These are phyloP conservation scores for Paragyromitra xinjiangensis DNA, from an alignment of 495 filamentous ascomycete species.

Conservation along the genomic window DNA sequence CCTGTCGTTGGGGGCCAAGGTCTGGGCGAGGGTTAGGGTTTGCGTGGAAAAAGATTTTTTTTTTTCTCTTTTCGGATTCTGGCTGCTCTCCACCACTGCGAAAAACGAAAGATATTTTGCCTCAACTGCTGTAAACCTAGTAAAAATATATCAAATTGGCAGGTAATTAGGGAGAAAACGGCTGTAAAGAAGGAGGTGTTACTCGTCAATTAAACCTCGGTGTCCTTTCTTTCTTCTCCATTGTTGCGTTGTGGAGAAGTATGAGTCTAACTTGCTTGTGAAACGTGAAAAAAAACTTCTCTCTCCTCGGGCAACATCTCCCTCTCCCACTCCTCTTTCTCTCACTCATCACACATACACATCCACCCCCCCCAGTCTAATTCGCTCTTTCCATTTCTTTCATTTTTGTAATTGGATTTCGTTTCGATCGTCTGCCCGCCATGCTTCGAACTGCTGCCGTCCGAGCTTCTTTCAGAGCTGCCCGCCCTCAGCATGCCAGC, in stretches of 20 bases:
- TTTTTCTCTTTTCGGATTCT: background rate
- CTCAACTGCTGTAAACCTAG: constrained; percentile 1
- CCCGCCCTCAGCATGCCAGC: constrained; percentile 36
- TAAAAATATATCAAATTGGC: constrained; percentile 8
- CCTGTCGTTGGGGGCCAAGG: constrained; percentile 2
- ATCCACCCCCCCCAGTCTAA: constrained; percentile 24
- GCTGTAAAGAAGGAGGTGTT: constrained; percentile 15
- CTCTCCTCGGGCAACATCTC: constrained; percentile 39
- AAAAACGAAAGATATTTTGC: background rate
- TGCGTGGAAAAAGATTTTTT: background rate
- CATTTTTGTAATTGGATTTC: constrained; percentile 40
- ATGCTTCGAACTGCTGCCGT: constrained; percentile 53
- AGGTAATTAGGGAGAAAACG: background rate
- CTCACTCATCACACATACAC: constrained; percentile 24
- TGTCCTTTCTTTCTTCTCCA: constrained; percentile 28
- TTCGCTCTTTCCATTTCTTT: constrained; percentile 38
- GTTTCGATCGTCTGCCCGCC: constrained; percentile 28
- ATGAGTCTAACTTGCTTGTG: constrained; percentile 44
- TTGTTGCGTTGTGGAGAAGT: constrained; percentile 22
- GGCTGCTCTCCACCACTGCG: background rate
- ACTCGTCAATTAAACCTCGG: constrained; percentile 23
- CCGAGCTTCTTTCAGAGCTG: constrained; percentile 48
- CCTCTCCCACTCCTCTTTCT: constrained; percentile 26
- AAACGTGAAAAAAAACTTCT: constrained; percentile 51
- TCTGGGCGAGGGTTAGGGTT: constrained; percentile 22